Evolutionary conservation across 176 grass and related monocot species (phyloP), one percentile per base, ranked within the genome.

Genomic region (Zoysia japonica): DNA sequence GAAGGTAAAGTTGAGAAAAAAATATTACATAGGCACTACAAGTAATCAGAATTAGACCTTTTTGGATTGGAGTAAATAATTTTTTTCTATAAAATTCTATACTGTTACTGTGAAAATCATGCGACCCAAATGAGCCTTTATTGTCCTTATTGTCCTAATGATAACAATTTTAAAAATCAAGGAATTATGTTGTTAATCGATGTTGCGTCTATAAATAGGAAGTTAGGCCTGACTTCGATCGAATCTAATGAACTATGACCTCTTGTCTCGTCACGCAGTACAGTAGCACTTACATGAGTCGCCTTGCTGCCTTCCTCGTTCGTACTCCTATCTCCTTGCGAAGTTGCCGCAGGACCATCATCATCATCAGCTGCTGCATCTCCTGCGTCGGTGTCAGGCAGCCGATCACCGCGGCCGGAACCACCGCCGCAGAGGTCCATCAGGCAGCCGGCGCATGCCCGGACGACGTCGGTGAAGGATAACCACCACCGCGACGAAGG

Each of bases 261-360:
- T 28, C 28, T 28, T 28, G 28, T 28, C 28, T 28, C 28, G 28
- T 28, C 28, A 57, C 6, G 2, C 17, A 19, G 55, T 7, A 53
- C 53, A 17, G 52, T 55, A 6, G 53, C 67, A 68, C 72, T 75
- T 75, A 60, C 72, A 60, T 2, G 8, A 76, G 42, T 15, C 42
- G 1, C 6, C 48, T 61, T 47, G 55, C 36, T 10, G 56, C 57
- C 19, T 47, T 6, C 43, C 19, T 63, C 57, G 2, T 2, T 28
- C 28, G 28, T 28, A 28, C 28, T 28, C 28, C 28, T 11, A 3
- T 36, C n/a, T 47, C 9, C n/a, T 7, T 1, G 8, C 40, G 63
- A 6, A 5, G 10, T 11, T 6, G 11, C 47, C 0, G 8, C 7
- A 48, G 35, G 35, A 52, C 19, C 48, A 1, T 0, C 35, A 5